These are phyloP conservation scores for Lichtheimia ramosa DNA, from an alignment of 371 early-diverging fungal species.

Conservation along the genomic window DNA sequence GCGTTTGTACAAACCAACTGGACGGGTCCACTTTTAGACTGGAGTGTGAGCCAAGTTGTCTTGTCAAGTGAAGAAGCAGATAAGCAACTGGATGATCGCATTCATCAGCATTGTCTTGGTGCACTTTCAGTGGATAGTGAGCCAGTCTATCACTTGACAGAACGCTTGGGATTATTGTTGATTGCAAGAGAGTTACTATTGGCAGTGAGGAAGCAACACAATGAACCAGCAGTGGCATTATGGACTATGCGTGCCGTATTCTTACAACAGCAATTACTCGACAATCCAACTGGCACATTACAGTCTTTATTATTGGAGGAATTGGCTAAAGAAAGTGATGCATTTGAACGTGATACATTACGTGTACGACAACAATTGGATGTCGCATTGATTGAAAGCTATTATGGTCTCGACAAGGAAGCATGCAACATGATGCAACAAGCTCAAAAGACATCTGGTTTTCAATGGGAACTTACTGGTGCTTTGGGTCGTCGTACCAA, in stretches of 20 bases:
- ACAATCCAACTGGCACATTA: slow-evolving; percentile 79
- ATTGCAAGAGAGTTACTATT: slow-evolving; percentile 68
- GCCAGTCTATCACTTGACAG: slow-evolving; percentile 79
- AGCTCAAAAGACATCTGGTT: slow-evolving; percentile 78
- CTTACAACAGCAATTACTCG: slow-evolving; percentile 84
- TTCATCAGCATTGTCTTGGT: slow-evolving; percentile 37
- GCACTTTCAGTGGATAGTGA: slow-evolving; percentile 80
- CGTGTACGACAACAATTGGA: slow-evolving; percentile 75
- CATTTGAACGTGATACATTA: slow-evolving; percentile 24
- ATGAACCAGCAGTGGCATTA: slow-evolving; percentile 50
- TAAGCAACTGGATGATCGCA: slow-evolving; percentile 18
- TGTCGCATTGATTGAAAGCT: slow-evolving; percentile 73
- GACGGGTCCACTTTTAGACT: slow-evolving; percentile 64
- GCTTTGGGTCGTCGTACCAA: slow-evolving; percentile 90
- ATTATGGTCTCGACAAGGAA: slow-evolving; percentile 72
- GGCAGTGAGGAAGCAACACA: slow-evolving; percentile 17
- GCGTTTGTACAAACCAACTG: slow-evolving; percentile 68
- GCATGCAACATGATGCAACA: slow-evolving; percentile 65
- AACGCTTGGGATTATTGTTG: slow-evolving; percentile 66
- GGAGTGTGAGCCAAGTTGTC: slow-evolving; percentile 22
- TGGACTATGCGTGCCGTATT: slow-evolving; percentile 78
- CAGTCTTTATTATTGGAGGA: slow-evolving; percentile 43
- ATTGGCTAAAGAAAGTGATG: not conserved
- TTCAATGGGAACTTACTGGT: slow-evolving; percentile 86
- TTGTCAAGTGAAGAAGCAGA: slow-evolving; percentile 21